Evolutionary conservation across 768 basidiomycete species (phyloP), one percentile per base, ranked within the genome.

Genomic region (Austroboletus eburneus): DNA sequence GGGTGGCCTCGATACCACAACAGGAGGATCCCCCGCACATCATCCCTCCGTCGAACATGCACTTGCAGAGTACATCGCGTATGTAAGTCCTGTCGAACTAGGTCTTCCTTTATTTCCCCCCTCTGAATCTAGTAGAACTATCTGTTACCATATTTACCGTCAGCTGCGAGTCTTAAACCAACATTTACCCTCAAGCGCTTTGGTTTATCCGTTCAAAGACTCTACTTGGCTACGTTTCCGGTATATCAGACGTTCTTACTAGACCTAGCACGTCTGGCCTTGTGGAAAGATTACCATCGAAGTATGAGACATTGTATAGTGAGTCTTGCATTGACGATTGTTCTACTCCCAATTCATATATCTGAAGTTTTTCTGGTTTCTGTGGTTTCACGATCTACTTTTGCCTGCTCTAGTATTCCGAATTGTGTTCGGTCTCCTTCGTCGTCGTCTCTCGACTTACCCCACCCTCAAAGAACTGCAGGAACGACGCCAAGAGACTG

Each of bases 301-400:
- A 86, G 84, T 49, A 53, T 70, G 12, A 42, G 62, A 9, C 74
- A 74, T 46, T 87, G 83, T 51, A 43, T 57, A 25, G 84, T 85
- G 55, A 43, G 80, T 72, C 25, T 18, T 23, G 30, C 43, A 17
- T 14, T 30, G 9, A 36, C 9, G 49, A 42, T n/a, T 30, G 33
- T 17, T n/a, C 22, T 34, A 38, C 30, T 43, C 35, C 13, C 14
- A 27, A 36, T 21, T 55, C 20, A 55, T 6, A 23, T 39, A 25
- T 29, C 37, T 36, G 30, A 50, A 85, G 85, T 46, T 70, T 2
- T 86, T 76, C 52, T 86, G 85, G 85, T 61, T 72, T 29, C 55
- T 84, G 14, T 86, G 84, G 84, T 77, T 76, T 61, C 56, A 76
- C 42, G 71, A 83, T 54, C 56, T 81, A 13, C 69, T 87, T 4